Evolutionary conservation across 495 filamentous ascomycete genomes (phyloP), one percentile per base, ranked within the genome.

Genomic region (Talaromyces thailandensis): DNA sequence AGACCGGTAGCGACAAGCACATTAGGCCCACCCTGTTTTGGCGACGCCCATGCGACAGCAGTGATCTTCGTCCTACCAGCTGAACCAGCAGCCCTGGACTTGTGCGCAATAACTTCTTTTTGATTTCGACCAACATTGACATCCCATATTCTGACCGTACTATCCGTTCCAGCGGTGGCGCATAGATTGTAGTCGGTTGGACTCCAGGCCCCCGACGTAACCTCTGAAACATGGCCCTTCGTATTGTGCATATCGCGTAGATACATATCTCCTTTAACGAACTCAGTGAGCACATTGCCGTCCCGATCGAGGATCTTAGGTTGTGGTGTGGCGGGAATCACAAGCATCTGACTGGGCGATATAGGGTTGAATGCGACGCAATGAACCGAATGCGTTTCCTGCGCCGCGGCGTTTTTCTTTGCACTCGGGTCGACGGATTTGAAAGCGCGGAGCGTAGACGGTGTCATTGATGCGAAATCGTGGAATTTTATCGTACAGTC

Each of bases 251-350:
- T 91, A 69, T 98, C 95, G 43, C 94, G 83, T 61, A 98, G 75
- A 69, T 98, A 98, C 93, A 96, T 96, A 69, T 98, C 94, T 23
- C 94, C 94, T 75, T 98, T 98, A 60, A 88, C 86, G 65, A 96
- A 96, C 71, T 97, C 92, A 2, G 87, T 86, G 12, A 92, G 61
- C 9, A 87, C 80, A 43, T 92, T 91, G 7, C 94, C 94, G 77
- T 98, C 93, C 64, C 94, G 86, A 68, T 82, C 88, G 67, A 96
- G 79, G 50, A 98, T 86, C 71, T 90, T 91, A 2, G 93, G 91
- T 70, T 98, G 95, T 2, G 92, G 84, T 7, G 90, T 87, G 0
- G 93, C 93, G 2, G 92, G 85, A 23, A 97, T 79, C 64, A 94
- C 91, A 26, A 98, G 84, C 52, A 98, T 84, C 60, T 89, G 85